A percentile compares a stretch with the other conserved stretches of the same genome.
Conservation (phyloP, 805 yeast genomes). For the Wickerhamomyces chaumierensis region DNA sequence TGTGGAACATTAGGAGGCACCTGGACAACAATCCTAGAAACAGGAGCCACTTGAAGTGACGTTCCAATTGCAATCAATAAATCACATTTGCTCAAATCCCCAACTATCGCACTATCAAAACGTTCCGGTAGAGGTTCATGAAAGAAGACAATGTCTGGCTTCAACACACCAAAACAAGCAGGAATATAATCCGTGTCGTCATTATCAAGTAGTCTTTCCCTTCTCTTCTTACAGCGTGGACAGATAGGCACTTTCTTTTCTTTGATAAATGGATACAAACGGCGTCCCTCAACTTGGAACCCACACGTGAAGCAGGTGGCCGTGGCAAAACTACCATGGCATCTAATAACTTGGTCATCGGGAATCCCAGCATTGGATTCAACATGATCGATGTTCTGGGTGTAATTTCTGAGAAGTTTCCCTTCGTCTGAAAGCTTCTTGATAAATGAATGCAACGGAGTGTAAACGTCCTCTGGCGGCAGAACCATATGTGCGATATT, state of each 20-base stretch:
- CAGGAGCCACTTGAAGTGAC: slow-evolving; percentile 86
- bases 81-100: slow-evolving; percentile 64
- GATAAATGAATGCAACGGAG: slow-evolving; percentile 78
- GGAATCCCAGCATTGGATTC: slow-evolving; percentile 72
- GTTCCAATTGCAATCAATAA: slow-evolving; percentile 84
- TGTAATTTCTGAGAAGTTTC: slow-evolving; percentile 71
- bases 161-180: slow-evolving; percentile 67
- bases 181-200: slow-evolving; percentile 17
- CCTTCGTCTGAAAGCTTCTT: slow-evolving; percentile 62
- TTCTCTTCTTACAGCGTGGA: slow-evolving; percentile 45
- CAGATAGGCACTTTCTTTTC: slow-evolving; percentile 58
- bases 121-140: slow-evolving; percentile 75
- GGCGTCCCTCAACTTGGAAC: slow-evolving; percentile 52
- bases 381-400: slow-evolving; percentile 84
- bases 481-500: slow-evolving; percentile 77
- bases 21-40: slow-evolving; percentile 69
- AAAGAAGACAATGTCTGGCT: slow-evolving; percentile 88
- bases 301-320: slow-evolving; percentile 88
- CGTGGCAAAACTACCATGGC: slow-evolving; percentile 86
- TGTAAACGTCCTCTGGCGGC: slow-evolving; percentile 56
- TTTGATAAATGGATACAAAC: slow-evolving; percentile 49
- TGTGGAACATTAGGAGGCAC: slow-evolving; percentile 72
- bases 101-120: slow-evolving; percentile 48
- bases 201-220: slow-evolving; percentile 23
- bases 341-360: slow-evolving; percentile 62